These are phyloP conservation scores for Cutaneotrichosporon mucoides DNA, from an alignment of 1,284 basidiomycete genomes.

Conservation along the genomic window DNA sequence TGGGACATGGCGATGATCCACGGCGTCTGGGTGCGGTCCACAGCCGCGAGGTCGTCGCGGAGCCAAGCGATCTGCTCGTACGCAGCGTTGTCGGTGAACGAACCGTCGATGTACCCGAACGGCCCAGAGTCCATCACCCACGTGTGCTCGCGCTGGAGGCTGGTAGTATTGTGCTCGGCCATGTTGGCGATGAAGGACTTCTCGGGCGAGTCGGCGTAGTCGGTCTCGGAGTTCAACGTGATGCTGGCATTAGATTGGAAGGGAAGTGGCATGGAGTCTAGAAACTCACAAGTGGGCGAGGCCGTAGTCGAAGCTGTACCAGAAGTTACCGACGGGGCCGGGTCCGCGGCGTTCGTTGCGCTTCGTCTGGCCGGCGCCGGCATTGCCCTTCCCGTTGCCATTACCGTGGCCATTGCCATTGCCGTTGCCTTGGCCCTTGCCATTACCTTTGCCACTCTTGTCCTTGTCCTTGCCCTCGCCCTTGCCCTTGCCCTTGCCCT, in stretches of 20 bases:
- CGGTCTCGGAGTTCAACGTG: constrained; percentile 25
- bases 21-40: constrained; percentile 45
- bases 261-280: too few relatives aligned
- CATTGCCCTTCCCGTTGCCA: too few relatives aligned
- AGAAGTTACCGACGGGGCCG: constrained; percentile 24
- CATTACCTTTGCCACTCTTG: too few relatives aligned
- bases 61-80: constrained; percentile 32
- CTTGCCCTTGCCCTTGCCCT: too few relatives aligned
- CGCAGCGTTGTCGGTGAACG: constrained; percentile 18
- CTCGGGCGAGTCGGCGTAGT: constrained; percentile 26
- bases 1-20: constrained; percentile 42
- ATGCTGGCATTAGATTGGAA: constrained; percentile 2
- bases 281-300: constrained; percentile 20
- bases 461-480: too few relatives aligned
- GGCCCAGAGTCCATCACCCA: constrained; percentile 12
- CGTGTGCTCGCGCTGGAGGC: not conserved
- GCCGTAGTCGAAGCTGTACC: constrained; percentile 34
- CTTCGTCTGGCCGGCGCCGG: too few relatives aligned
- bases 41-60: constrained; percentile 32
- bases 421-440: too few relatives aligned
- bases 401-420: too few relatives aligned
- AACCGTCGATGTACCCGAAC: constrained; percentile 19
- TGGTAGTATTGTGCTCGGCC: constrained; percentile 8
- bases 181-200: constrained; percentile 26
- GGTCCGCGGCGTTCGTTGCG: constrained; percentile 1